These are phyloP conservation scores for Microcos paniculata DNA, from an alignment of 345 rosid genomes.

Conservation along the genomic window DNA sequence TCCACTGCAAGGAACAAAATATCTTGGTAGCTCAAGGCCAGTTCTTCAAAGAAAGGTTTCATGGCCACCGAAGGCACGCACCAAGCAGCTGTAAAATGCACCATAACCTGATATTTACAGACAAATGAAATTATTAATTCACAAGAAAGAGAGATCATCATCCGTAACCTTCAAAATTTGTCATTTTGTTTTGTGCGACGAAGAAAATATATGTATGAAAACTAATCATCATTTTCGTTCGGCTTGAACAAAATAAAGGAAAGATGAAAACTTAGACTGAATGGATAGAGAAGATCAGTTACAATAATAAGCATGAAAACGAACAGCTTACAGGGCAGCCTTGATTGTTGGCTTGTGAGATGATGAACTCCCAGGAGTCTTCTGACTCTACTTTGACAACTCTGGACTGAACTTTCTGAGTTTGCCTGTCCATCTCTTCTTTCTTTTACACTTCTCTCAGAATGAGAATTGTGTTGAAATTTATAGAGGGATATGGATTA, in stretches of 20 bases:
- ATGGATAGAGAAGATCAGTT: too few species aligned
- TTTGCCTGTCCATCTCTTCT: slow-evolving; percentile 22
- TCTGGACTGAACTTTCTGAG: slow-evolving; percentile 27
- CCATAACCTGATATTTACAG: slow-evolving; percentile 32
- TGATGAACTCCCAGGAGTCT: slow-evolving; percentile 37
- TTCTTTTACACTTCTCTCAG: background rate
- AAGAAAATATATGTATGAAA: background rate
- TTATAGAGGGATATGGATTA: background rate
- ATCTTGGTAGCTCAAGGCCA: slow-evolving; percentile 32
- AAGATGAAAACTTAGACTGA: too few species aligned
- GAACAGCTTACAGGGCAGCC: slow-evolving; percentile 32
- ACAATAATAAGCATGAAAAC: too few species aligned
- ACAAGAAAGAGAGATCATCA: background rate
- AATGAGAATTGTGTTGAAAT: background rate
- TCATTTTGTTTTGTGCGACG: background rate
- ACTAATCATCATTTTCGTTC: too few species aligned
- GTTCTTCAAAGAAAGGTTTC: slow-evolving; percentile 38
- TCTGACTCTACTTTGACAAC: slow-evolving; percentile 37
- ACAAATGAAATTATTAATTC: background rate
- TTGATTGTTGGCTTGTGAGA: slow-evolving; percentile 31
- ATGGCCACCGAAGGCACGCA: slow-evolving; percentile 53
- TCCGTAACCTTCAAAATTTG: background rate
- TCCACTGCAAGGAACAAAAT: slow-evolving; percentile 40
- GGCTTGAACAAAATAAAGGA: too few species aligned
- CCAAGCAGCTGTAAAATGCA: slow-evolving; percentile 54